Conservation (phyloP, 2,329 filamentous ascomycete genomes). For the Trichoderma sp. region DNA sequence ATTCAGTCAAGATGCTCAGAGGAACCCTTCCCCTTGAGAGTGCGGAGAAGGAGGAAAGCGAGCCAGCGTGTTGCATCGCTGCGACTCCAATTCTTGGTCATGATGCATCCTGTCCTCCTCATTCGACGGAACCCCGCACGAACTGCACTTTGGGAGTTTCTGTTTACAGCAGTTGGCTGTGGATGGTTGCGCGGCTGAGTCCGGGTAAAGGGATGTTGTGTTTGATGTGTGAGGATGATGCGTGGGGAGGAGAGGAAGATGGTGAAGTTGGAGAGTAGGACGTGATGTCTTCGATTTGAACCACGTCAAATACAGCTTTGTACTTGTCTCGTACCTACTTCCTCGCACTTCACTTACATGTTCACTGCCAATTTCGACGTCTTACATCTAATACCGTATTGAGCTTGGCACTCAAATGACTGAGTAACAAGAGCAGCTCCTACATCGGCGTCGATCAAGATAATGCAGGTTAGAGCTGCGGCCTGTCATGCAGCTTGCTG, state of each 20-base stretch:
- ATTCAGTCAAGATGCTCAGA: neutral
- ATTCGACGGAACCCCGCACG: slow-evolving; percentile 18
- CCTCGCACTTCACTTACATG: too few relatives aligned
- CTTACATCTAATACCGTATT: too few relatives aligned
- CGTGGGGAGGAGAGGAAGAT: neutral
- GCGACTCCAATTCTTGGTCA: neutral
- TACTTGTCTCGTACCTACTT: too few relatives aligned
- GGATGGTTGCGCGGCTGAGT: slow-evolving; percentile 14
- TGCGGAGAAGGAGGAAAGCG: neutral
- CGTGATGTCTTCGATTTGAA: neutral
- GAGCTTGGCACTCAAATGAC: too few relatives aligned
- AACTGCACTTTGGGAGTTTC: neutral
- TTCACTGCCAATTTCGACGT: too few relatives aligned
- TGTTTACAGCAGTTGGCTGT: slow-evolving; percentile 14
- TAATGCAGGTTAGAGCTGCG: neutral
- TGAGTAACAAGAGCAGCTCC: neutral
- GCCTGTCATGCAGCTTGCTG: neutral
- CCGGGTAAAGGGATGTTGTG: slow-evolving; percentile 16
- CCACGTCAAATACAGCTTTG: too few relatives aligned
- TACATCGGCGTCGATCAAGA: slow-evolving; percentile 9
- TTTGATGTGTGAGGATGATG: neutral
- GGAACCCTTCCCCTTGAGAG: too few relatives aligned
- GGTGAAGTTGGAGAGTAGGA: neutral
- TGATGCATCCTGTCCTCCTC: neutral
- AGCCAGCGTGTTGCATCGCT: neutral